These are phyloP conservation scores for Allium sativum DNA, from an alignment of 106 monocot species.

Conservation along the genomic window DNA sequence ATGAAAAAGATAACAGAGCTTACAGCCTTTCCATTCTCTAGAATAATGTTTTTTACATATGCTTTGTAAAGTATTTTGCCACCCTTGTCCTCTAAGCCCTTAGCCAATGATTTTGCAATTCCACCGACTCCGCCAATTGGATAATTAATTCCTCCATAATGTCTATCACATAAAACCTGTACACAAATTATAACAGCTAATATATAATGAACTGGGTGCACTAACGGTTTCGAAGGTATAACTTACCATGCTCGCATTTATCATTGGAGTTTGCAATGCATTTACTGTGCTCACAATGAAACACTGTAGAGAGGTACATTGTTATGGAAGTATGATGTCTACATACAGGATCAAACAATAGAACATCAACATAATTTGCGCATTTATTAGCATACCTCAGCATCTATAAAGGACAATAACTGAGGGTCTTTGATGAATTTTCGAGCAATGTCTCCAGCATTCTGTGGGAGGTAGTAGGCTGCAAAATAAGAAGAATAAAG, in stretches of 20 bases:
- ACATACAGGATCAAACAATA: neutral
- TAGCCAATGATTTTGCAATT: constrained; percentile 82
- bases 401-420: constrained; percentile 90
- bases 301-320: constrained; percentile 47
- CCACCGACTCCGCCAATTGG: constrained; percentile 97
- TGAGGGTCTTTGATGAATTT: constrained; percentile 78
- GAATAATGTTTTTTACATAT: constrained; percentile 62
- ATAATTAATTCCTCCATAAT: constrained; percentile 96
- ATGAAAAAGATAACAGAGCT: constrained; percentile 20
- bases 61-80: constrained; percentile 80
- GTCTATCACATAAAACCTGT: constrained; percentile 95
- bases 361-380: neutral
- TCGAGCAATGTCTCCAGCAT: constrained; percentile 90
- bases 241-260: constrained; percentile 96
- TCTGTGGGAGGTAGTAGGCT: constrained; percentile 96
- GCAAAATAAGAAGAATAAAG: constrained; percentile 15
- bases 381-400: constrained; percentile 55
- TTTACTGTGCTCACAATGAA: constrained; percentile 98
- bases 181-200: neutral
- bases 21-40: constrained; percentile 84
- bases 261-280: constrained; percentile 97
- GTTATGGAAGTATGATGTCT: neutral
- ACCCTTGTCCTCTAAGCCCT: constrained; percentile 68
- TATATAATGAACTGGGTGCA: neutral
- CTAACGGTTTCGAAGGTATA: neutral